Evolutionary conservation across 1,284 basidiomycete genomes (phyloP), one percentile per base, ranked within the genome.

Genomic region (Heterobasidion annosum): DNA sequence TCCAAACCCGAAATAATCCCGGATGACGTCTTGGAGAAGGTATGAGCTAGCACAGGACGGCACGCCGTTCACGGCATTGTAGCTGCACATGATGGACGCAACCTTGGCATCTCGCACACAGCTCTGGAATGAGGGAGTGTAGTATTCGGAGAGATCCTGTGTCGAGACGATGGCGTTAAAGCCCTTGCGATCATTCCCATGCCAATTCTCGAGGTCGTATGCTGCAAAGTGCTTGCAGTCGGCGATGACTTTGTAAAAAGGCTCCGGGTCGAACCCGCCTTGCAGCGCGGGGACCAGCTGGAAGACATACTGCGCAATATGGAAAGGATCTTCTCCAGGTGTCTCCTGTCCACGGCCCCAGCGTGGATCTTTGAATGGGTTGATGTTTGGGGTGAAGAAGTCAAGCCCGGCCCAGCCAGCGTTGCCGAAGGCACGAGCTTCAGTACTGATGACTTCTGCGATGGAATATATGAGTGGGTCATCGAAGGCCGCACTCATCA

Each of bases 341-440:
- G 79, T 81, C 64, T 81, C 80, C 59, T 81, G 79, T 3, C 79
- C 79, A 48, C 79, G 70, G 12, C 80, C 79, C 79, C 79, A 81
- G 16, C 79, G 76, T 54, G 79, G 79, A 58, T 81, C 80, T 58
- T 76, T 77, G 70, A 81, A 82, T 0, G 79, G 78, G 59, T 81
- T 82, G 61, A 81, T 81, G 54, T 81, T 81, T 1, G 80, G 79
- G 0, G 79, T 80, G 63, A 73, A 82, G 61, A 71, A 81, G 62
- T 80, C 77, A 35, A 81, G 65, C 0, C 79, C 79, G 10, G 77
- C 72, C 15, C 68, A 70, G 32, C 73, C 73, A 34, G 62, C 68
- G 52, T 82, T 81, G 63, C 76, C 77, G 68, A 81, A 81, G 0
- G 78, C 78, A 15, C 80, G 73, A 6, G 74, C 77, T 61, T 82